These are phyloP conservation scores for Maudiozyma barnettii DNA, from an alignment of 805 yeast species.

Conservation along the genomic window DNA sequence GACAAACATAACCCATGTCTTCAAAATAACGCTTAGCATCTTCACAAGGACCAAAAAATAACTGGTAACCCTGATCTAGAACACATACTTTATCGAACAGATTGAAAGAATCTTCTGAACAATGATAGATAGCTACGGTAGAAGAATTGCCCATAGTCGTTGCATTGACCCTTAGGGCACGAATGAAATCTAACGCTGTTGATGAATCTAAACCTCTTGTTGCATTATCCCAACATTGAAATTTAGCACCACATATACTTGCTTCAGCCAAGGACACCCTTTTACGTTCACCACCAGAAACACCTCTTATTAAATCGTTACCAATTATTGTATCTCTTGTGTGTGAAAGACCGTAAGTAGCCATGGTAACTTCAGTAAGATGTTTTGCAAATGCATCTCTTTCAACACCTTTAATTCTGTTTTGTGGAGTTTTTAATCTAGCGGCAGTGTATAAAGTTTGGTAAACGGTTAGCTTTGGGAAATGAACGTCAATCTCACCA, in stretches of 20 bases:
- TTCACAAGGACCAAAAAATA: slow-evolving; percentile 40
- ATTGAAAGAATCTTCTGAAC: slow-evolving; percentile 2
- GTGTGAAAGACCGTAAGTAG: slow-evolving; percentile 42
- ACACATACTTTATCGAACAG: slow-evolving; percentile 29
- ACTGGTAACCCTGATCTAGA: slow-evolving; percentile 48
- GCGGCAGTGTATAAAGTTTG: slow-evolving; percentile 51
- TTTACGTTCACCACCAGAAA: slow-evolving; percentile 70
- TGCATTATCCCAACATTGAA: slow-evolving; percentile 50
- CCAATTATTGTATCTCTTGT: slow-evolving; percentile 62
- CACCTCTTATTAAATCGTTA: slow-evolving; percentile 45
- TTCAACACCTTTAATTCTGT: slow-evolving; percentile 42
- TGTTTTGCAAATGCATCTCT: slow-evolving; percentile 41
- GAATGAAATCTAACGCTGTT: slow-evolving; percentile 47
- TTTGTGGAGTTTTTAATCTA: slow-evolving; percentile 44
- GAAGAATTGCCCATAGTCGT: slow-evolving; percentile 40
- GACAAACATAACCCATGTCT: slow-evolving; percentile 48
- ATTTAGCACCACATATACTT: slow-evolving; percentile 37
- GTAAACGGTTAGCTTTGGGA: slow-evolving; percentile 38
- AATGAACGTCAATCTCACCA: slow-evolving; percentile 42
- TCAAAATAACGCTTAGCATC: slow-evolving; percentile 40
- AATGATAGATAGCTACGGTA: slow-evolving; percentile 51
- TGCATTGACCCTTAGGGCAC: slow-evolving; percentile 45
- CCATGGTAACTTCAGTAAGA: slow-evolving; percentile 44
- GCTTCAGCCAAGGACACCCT: slow-evolving; percentile 69
- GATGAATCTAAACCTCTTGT: slow-evolving; percentile 59